These are phyloP conservation scores for Hortiboletus flavorubellus DNA, from an alignment of 768 basidiomycete species.

Conservation along the genomic window DNA sequence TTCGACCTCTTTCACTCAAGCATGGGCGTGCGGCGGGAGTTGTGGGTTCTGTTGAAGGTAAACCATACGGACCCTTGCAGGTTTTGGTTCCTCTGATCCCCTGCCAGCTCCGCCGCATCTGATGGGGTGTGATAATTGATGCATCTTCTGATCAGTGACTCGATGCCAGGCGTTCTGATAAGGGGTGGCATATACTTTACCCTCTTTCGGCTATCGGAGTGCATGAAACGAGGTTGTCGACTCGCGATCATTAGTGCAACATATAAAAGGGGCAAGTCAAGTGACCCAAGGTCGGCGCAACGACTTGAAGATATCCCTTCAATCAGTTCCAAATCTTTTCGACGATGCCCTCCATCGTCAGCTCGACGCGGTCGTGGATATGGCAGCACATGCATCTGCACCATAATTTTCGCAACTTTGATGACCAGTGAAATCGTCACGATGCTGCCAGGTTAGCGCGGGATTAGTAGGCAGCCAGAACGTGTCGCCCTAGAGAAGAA, in stretches of 20 bases:
- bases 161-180: background rate
- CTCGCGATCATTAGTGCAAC: background rate
- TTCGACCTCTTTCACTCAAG: background rate
- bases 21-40: background rate
- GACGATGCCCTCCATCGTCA: background rate
- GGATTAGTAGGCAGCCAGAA: background rate
- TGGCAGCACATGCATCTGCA: background rate
- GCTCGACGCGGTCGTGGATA: background rate
- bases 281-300: background rate
- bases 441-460: background rate
- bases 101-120: background rate
- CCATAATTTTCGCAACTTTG: background rate
- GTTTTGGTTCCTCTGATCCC: too few species aligned
- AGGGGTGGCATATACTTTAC: background rate
- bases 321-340: background rate
- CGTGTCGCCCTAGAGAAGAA: background rate
- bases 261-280: background rate
- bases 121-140: background rate
- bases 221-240: background rate
- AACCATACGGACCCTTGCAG: too few species aligned
- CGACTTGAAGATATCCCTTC: background rate
- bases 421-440: background rate
- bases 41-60: background rate
- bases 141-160: background rate
- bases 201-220: background rate